Evolutionary conservation across 768 basidiomycete species (phyloP), one percentile per base, ranked within the genome.

Genomic region (Sutorius australiensis): DNA sequence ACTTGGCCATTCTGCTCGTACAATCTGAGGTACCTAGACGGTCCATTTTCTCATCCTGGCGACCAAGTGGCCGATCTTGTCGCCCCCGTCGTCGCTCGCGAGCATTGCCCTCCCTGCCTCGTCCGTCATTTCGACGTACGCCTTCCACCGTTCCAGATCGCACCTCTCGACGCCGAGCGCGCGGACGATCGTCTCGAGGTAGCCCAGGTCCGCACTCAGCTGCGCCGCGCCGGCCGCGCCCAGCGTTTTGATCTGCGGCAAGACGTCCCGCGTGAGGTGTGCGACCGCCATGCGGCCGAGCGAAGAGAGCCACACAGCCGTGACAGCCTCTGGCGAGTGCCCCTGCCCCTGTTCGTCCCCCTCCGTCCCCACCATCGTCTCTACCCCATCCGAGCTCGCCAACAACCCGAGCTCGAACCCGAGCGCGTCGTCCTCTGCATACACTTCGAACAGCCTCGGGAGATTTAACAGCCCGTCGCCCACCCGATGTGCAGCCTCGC

Each of bases 401-500:
- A 98, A 73, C 6, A 88, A 92, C 44, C 87, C 83, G 37, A 98
- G 75, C 33, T 91, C 92, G 70, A 94, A 97, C 2, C 85, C 82
- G 9, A 98, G 78, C 10, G 92, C 90, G 55, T 94, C 92, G 66
- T 98, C 94, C 52, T 87, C 86, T 7, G 89, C 91, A 63, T 97
- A 95, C 16, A 95, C 88, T 68, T 98, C 95, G 64, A 98, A 97
- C 14, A 98, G 74, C 51, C 94, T 74, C 2, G 95, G 92, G 3
- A 99, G 81, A 72, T 95, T 97, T 31, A 98, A 77, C 32, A 99
- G 73, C n/a, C 94, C 93, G 64, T 98, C 97, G 3, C 91, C 89
- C 31, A 98, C 86, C 52, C 85, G 83, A 54, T 94, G 89, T 55
- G 97, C 86, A 5, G 81, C 84, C 49, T 92, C 90, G 50, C 86